phyloP scores from a whole-genome alignment of 2,329 filamentous ascomycete genomes.

The Botrytis medusae region DNA sequence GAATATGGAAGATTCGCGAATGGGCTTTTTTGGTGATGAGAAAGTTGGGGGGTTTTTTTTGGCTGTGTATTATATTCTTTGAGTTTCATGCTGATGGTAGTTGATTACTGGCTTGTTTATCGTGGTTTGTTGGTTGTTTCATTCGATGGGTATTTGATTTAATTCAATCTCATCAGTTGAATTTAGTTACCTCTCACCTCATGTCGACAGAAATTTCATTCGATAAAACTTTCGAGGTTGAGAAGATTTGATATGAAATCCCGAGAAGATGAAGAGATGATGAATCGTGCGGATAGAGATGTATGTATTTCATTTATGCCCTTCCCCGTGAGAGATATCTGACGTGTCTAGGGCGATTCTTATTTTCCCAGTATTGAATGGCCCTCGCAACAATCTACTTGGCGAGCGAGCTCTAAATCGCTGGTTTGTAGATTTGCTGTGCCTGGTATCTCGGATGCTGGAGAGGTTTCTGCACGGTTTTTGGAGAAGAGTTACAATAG shows the following conservation, averaged over 20 bases:
- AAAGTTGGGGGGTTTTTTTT: no score
- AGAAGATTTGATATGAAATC: background rate
- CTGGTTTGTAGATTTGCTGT: background rate
- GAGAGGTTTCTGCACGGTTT: background rate
- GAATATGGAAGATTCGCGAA: no score
- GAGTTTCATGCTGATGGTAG: no score
- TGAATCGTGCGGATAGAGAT: rapidly evolving
- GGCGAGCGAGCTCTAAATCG: background rate
- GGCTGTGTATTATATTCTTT: no score
- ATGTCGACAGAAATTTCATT: background rate
- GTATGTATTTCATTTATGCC: background rate
- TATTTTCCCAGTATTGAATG: background rate
- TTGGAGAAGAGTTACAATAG: rapidly evolving
- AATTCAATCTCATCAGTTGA: background rate
- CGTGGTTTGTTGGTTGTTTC: background rate
- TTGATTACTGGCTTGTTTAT: no score
- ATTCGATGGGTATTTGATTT: background rate
- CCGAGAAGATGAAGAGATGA: background rate
- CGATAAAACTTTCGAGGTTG: background rate
- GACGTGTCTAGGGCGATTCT: background rate
- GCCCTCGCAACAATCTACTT: background rate
- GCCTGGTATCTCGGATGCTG: background rate
- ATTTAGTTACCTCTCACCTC: background rate
- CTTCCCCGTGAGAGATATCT: background rate
- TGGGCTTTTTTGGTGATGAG: no score